Base-by-base conservation (phyloP, 2,329 filamentous ascomycete genomes). In the Fusarium sp. region DNA sequence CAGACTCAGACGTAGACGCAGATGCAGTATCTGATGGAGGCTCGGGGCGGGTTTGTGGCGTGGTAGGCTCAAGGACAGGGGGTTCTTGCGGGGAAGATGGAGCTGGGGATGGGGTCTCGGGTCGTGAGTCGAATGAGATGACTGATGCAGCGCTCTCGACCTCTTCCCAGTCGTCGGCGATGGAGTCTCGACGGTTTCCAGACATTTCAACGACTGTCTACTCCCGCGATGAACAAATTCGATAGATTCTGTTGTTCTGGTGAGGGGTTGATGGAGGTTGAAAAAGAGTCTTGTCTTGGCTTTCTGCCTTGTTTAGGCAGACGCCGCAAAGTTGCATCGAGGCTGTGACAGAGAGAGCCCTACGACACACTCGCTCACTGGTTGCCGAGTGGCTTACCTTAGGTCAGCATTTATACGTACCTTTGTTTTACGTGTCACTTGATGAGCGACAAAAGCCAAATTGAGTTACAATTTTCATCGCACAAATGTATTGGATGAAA, bases 161-260 rank as follows among this genome's bases (percentile, higher is more conserved):
- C 40, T 73, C 69, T 4, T 63, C 48, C 71, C 71, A 73, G 51
- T 72, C 71, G 21, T 73, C 71, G 21, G 58, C 41, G 3, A 73
- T 71, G 17, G 67, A 53, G 11, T 42, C 46, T n/a, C 20, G 37
- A 8, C 23, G 40, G 4, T 35, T 14, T 1, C 46, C 41, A 1
- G 63, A 18, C 68, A 73, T 72, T 43, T 17, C 43, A 23, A 23
- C 11, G 0, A 5, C 11, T 21, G 4, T 6, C 23, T 2, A 11
- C 3, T 11, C 20, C 6, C 14, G 27, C 4, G 27, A 29, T 11
- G 27, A 29, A 9, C 5, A 10, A 27, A 13, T n/a, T n/a, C 33
- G 40, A 31, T 20, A n/a, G 7, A 13, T 5, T 7, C 13, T 13
- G 31, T 25, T 47, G 20, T 18, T 33, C 14, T 14, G n/a, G n/a